Percentiles rank a stretch among this genome's conserved stretches.
These are phyloP conservation scores for Codiaeum variegatum DNA, from an alignment of 441 rosid genomes.

Conservation along the genomic window DNA sequence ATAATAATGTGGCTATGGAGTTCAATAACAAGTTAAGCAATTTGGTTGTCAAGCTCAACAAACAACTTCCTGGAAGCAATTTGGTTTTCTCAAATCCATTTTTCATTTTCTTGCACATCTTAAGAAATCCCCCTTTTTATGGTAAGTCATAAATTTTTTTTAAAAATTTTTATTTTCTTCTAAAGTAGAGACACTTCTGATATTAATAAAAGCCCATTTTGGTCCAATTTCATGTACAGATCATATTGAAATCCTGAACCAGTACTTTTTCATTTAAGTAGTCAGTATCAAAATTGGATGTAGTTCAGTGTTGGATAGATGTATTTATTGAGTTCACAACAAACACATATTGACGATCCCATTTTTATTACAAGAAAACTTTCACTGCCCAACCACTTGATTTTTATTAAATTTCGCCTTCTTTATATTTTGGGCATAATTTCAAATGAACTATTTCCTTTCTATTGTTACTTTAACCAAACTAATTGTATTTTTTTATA, in stretches of 20 bases:
- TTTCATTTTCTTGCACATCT: slow-evolving; percentile 31
- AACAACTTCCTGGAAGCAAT: slow-evolving; percentile 44
- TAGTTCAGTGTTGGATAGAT: not conserved
- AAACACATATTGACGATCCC: no score
- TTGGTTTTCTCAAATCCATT: slow-evolving; percentile 37
- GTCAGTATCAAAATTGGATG: not conserved
- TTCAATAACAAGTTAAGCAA: slow-evolving; percentile 41
- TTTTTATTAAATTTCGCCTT: no score
- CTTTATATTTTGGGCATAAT: no score
- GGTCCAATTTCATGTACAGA: no score
- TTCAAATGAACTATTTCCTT: no score
- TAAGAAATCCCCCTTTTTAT: slow-evolving; percentile 33
- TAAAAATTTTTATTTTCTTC: not conserved
- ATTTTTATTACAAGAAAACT: no score
- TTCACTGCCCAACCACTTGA: no score
- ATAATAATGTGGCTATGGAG: slow-evolving; percentile 43
- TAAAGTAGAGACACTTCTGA: no score
- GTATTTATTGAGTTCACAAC: slow-evolving; percentile 4
- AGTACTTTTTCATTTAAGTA: not conserved
- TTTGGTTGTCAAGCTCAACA: slow-evolving; percentile 37
- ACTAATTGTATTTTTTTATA: no score
- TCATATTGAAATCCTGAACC: not conserved
- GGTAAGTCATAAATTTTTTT: slow-evolving; percentile 28
- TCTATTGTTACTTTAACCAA: no score
- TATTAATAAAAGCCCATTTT: no score